phyloP scores from a whole-genome alignment of 2,329 filamentous ascomycete species.

The Fusarium clavum region DNA sequence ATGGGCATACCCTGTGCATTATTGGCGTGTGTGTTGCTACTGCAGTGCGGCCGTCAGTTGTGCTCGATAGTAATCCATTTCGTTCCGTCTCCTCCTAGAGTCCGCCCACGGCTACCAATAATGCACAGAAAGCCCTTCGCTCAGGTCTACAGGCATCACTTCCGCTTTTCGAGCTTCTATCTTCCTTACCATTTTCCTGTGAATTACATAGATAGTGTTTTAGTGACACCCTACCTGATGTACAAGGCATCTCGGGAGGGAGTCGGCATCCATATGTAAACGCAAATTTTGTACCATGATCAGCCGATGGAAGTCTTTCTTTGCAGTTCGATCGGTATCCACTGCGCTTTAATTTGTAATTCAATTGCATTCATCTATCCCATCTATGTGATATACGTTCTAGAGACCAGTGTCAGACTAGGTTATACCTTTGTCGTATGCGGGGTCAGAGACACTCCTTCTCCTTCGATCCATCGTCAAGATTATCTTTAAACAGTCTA shows the following conservation, averaged over 20 bases:
- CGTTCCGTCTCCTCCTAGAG: neutral
- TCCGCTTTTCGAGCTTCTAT: too few relatives aligned
- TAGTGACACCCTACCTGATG: neutral
- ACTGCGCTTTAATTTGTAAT: neutral
- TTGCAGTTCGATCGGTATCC: neutral
- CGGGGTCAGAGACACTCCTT: neutral
- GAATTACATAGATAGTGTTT: too few relatives aligned
- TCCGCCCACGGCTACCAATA: neutral
- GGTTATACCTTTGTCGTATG: neutral
- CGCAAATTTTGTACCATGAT: neutral
- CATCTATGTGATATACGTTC: neutral
- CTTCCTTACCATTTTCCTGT: neutral
- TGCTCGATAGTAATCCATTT: neutral
- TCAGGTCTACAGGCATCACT: too few relatives aligned
- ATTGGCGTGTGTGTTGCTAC: neutral
- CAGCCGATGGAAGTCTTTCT: neutral
- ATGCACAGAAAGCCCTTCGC: neutral
- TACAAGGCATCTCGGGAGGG: neutral
- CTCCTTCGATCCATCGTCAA: too few relatives aligned
- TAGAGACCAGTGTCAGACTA: neutral
- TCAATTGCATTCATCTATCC: neutral
- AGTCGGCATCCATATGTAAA: too few relatives aligned
- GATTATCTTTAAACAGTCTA: neutral
- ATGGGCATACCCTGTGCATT: accelerated
- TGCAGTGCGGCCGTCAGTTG: neutral